Conservation (phyloP, 192 early-diverging fungal species). For the Cetraspora pellucida region DNA sequence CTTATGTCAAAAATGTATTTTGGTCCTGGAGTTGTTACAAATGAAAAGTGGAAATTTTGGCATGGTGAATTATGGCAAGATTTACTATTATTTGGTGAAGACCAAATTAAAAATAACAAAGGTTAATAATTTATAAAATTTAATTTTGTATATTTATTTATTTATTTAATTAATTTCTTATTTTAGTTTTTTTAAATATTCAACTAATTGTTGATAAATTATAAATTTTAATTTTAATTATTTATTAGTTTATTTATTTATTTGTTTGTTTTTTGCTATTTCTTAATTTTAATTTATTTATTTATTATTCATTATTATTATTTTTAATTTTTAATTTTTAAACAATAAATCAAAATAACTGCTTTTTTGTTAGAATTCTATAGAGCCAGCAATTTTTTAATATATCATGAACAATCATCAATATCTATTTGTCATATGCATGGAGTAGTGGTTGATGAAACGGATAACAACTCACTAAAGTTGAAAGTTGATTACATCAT, state of each 20-base stretch:
- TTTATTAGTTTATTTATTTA: too few relatives aligned
- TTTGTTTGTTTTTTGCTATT: too few relatives aligned
- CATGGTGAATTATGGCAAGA: constrained; percentile 4
- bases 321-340: too few relatives aligned
- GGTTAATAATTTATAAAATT: background rate
- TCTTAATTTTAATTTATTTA: too few relatives aligned
- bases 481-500: background rate
- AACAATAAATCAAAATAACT: too few relatives aligned
- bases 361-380: background rate
- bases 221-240: background rate
- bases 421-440: background rate
- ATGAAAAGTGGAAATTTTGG: constrained; percentile 1
- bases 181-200: too few relatives aligned
- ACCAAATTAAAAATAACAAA: background rate
- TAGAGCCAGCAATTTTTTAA: background rate
- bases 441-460: background rate
- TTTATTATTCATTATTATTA: too few relatives aligned
- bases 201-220: constrained; percentile 3
- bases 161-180: too few relatives aligned
- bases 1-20: constrained; percentile 11
- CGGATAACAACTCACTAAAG: background rate
- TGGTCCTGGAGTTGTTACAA: background rate
- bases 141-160: background rate
- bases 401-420: background rate
- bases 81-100: background rate